Evolutionary conservation across 1,139 yeast genomes (phyloP).

Genomic region (Zhuliangozyma blackwelliae): DNA sequence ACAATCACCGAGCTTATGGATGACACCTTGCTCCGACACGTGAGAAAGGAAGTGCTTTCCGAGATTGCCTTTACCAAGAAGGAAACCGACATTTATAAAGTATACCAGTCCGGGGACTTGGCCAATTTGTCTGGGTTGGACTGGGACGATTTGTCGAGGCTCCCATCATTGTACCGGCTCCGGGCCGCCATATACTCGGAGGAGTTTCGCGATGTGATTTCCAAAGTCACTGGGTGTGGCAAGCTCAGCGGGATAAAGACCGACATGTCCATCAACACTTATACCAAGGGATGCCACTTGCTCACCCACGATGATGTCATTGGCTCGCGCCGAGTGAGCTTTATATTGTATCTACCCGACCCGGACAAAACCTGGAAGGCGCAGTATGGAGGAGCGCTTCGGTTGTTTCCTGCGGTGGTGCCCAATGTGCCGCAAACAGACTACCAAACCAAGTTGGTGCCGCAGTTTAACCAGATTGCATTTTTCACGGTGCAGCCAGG

Average conservation of each 20-base stretch:
- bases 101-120: slow-evolving; percentile 90
- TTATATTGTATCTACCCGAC: slow-evolving; percentile 86
- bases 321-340: slow-evolving; percentile 90
- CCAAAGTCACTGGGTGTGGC: slow-evolving; percentile 84
- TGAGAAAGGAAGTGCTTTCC: slow-evolving; percentile 75
- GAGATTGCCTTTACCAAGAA: slow-evolving; percentile 89
- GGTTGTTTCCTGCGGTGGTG: slow-evolving; percentile 80
- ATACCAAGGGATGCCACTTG: slow-evolving; percentile 89
- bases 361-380: slow-evolving; percentile 87
- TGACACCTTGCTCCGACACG: slow-evolving; percentile 71
- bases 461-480: slow-evolving; percentile 94
- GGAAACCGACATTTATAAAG: slow-evolving; percentile 96
- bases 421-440: slow-evolving; percentile 91
- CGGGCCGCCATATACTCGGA: slow-evolving; percentile 85
- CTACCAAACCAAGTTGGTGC: slow-evolving; percentile 64
- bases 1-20: slow-evolving; percentile 69
- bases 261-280: slow-evolving; percentile 89
- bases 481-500: slow-evolving; percentile 97
- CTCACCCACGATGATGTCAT: slow-evolving; percentile 97
- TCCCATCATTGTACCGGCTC: slow-evolving; percentile 71
- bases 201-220: slow-evolving; percentile 76
- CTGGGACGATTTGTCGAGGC: slow-evolving; percentile 65
- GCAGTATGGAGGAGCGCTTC: slow-evolving; percentile 86
- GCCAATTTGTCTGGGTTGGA: slow-evolving; percentile 88
- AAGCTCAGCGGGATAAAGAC: slow-evolving; percentile 84